Percentiles rank a stretch among this genome's conserved stretches.
Evolutionary conservation across 441 rosid species (phyloP).

Genomic region (Eruca vesicaria): DNA sequence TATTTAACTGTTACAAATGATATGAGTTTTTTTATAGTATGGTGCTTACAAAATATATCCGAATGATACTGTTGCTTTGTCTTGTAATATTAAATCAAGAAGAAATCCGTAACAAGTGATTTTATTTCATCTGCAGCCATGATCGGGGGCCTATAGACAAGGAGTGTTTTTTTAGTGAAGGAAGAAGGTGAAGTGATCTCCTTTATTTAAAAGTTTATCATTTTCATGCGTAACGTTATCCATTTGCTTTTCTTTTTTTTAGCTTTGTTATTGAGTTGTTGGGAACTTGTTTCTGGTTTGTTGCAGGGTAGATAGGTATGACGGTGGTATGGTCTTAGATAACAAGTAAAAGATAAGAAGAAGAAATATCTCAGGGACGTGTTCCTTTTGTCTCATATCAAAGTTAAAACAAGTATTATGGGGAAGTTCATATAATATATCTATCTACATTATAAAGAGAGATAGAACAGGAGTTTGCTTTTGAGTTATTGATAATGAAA

Average conservation of each 20-base stretch:
- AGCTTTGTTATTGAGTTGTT: slow-evolving; percentile 8
- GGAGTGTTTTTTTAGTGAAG: too few species aligned
- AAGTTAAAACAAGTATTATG: slow-evolving; percentile 21
- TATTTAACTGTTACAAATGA: neutral
- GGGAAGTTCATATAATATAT: neutral
- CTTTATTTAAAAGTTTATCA: neutral
- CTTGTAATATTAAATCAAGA: neutral
- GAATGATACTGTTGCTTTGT: neutral
- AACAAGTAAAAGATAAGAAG: slow-evolving; percentile 27
- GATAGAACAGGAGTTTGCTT: too few species aligned
- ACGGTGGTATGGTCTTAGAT: slow-evolving; percentile 13
- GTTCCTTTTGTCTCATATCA: slow-evolving; percentile 5
- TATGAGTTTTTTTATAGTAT: neutral
- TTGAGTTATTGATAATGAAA: too few species aligned
- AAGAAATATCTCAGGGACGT: slow-evolving; percentile 13
- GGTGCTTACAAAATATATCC: neutral
- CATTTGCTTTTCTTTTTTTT: too few species aligned
- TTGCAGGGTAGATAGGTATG: slow-evolving; percentile 34
- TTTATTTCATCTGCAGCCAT: slow-evolving; percentile 28
- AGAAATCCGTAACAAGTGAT: slow-evolving; percentile 4
- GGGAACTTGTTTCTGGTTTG: slow-evolving; percentile 27
- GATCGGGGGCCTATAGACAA: too few species aligned
- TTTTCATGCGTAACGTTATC: neutral
- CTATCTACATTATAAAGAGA: too few species aligned
- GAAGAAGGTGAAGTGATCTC: slow-evolving; percentile 2